phyloP scores from a whole-genome alignment of 2,329 filamentous ascomycete genomes.

The Fusarium sp. region DNA sequence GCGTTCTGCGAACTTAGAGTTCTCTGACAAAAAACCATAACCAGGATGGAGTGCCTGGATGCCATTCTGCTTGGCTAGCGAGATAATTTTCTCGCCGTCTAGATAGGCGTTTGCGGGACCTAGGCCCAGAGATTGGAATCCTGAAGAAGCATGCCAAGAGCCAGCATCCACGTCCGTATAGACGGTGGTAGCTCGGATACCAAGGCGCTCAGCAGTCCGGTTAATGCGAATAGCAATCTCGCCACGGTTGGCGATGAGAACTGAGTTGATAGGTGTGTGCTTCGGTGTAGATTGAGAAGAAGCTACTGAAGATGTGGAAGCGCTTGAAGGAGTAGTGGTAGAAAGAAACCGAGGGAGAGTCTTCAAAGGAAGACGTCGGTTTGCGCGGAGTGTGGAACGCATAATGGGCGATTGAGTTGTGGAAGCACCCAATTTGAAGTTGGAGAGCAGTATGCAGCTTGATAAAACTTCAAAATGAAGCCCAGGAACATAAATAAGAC shows the following conservation, averaged over 20 bases:
- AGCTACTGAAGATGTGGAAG: slow-evolving; percentile 50
- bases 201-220: slow-evolving; percentile 86
- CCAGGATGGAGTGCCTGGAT: slow-evolving; percentile 95
- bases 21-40: slow-evolving; percentile 96
- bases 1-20: slow-evolving; percentile 87
- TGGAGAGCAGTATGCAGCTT: slow-evolving; percentile 22
- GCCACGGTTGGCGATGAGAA: slow-evolving; percentile 95
- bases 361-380: slow-evolving; percentile 62
- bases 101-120: slow-evolving; percentile 89
- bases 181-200: slow-evolving; percentile 92
- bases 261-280: slow-evolving; percentile 73
- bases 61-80: slow-evolving; percentile 84
- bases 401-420: slow-evolving; percentile 53
- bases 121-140: slow-evolving; percentile 85
- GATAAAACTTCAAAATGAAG: slow-evolving; percentile 18
- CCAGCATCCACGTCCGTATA: slow-evolving; percentile 92
- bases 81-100: slow-evolving; percentile 92
- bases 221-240: slow-evolving; percentile 97
- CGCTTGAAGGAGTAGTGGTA: slow-evolving; percentile 51
- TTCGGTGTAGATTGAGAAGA: slow-evolving; percentile 50
- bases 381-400: slow-evolving; percentile 66
- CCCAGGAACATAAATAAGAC: slow-evolving; percentile 25
- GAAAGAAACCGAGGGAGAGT: slow-evolving; percentile 57
- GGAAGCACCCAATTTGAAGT: slow-evolving; percentile 30
- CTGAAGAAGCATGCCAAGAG: slow-evolving; percentile 89